Percentiles rank a stretch among this genome's conserved stretches.
These are phyloP conservation scores for Lantana camara DNA, from an alignment of 257 asterid species.

Conservation along the genomic window DNA sequence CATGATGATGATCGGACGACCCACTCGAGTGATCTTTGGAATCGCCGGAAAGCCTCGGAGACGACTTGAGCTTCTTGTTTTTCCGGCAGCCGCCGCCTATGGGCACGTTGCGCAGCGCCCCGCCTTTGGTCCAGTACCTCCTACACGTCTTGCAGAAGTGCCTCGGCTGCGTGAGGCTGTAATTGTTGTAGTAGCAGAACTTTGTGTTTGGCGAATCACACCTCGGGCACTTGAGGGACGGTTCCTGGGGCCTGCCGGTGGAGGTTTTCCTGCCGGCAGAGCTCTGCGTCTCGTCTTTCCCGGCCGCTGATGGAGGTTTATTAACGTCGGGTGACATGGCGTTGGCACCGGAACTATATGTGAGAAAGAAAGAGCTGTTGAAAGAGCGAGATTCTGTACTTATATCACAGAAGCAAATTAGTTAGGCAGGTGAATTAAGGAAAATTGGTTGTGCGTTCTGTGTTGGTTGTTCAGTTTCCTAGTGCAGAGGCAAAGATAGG, in stretches of 20 bases:
- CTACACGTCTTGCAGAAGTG: conserved; percentile 96
- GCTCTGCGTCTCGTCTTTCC: conserved; percentile 42
- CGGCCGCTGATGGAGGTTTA: conserved; percentile 24
- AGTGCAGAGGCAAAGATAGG: conserved; percentile 49
- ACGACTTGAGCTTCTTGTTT: conserved; percentile 67
- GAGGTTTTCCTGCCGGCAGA: conserved; percentile 42
- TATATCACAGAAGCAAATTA: not conserved
- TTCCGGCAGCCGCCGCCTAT: conserved; percentile 95
- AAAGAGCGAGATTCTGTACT: not conserved
- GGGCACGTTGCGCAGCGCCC: conserved; percentile 87
- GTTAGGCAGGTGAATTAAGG: conserved; percentile 24
- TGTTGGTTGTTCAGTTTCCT: conserved; percentile 53
- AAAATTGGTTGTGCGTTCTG: too few relatives aligned
- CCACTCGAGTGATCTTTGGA: conserved; percentile 34
- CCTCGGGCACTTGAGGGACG: conserved; percentile 72
- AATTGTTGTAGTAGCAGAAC: conserved; percentile 93
- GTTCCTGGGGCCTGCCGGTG: conserved; percentile 45
- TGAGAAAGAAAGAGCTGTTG: conserved; percentile 22
- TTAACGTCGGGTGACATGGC: conserved; percentile 42
- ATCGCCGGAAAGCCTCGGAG: conserved; percentile 46
- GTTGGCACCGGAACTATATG: too few relatives aligned
- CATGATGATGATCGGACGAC: conserved; percentile 39
- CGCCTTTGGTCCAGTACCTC: conserved; percentile 93
- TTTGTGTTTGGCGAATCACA: conserved; percentile 92
- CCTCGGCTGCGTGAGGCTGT: conserved; percentile 87